phyloP scores from a whole-genome alignment of 257 asterid genomes.

The Echites panduratus region DNA sequence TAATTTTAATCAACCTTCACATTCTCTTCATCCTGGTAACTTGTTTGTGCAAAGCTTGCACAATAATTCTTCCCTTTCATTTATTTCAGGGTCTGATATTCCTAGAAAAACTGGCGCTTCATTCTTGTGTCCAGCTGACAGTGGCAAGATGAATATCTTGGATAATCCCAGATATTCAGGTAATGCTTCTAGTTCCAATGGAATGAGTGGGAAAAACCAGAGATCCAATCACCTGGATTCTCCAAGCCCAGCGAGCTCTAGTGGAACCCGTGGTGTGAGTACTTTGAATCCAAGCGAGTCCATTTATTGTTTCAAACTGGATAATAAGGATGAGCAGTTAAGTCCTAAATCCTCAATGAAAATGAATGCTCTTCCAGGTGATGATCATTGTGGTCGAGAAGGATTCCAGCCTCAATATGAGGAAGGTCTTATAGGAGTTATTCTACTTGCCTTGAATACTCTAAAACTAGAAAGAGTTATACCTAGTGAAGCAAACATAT shows the following conservation, averaged over 20 bases:
- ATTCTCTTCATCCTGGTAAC: neutral
- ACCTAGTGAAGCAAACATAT: conserved; percentile 45
- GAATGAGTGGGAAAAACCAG: conserved; percentile 1
- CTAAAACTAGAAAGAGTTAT: conserved; percentile 41
- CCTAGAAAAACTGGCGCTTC: conserved; percentile 13
- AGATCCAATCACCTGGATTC: conserved; percentile 6
- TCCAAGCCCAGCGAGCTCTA: conserved; percentile 1
- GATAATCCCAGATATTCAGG: neutral
- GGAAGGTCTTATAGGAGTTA: conserved; percentile 33
- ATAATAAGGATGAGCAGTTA: conserved; percentile 1
- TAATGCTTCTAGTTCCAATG: conserved; percentile 7
- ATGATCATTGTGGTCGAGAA: conserved; percentile 18
- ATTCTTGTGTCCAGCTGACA: conserved; percentile 9
- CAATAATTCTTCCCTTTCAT: neutral
- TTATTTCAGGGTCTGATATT: conserved; percentile 16
- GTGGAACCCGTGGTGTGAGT: neutral
- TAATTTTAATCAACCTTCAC: neutral
- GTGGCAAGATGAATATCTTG: conserved; percentile 8
- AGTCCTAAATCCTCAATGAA: conserved; percentile 11
- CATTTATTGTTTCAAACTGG: conserved; percentile 8
- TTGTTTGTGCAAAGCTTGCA: neutral
- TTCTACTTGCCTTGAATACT: conserved; percentile 36
- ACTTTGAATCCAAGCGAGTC: conserved; percentile 1
- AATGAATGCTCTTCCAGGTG: conserved; percentile 3
- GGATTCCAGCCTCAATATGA: conserved; percentile 22